Evolutionary conservation across 495 filamentous ascomycete species (phyloP), one percentile per base, ranked within the genome.

Genomic region (Cenococcum geophilum): DNA sequence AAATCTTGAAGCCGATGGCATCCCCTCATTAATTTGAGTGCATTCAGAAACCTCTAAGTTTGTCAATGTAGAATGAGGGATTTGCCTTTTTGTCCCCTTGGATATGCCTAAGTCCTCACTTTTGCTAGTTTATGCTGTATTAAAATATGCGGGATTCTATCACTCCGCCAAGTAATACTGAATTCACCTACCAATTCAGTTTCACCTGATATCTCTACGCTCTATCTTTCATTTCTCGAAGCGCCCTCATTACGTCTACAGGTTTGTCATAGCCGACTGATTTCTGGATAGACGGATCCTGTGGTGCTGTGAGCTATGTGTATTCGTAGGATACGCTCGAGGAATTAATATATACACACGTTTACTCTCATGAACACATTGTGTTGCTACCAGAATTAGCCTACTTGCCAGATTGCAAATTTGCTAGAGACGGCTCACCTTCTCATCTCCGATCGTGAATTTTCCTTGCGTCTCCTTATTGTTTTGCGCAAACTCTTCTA

Each of bases 391-490:
- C 21, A 45, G 1, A 10, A 11, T 51, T 51, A 61, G 40, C 56
- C 16, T 58, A 25, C 36, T 55, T 57, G 53, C 34, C 36, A 49
- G 21, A 20, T 23, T 10, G 23, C 4, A 23, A 16, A 36, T 42
- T 20, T 50, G 23, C n/a, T 12, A 37, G 40, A n/a, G 9, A 55
- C 1, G 10, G 51, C 74, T 65, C 75, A 91, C 89, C 87, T 98
- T 98, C 75, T 98, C 93, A 72, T 98, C 91, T 0, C 89, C 91
- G 73, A 98, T 97, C 0, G 93, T 98, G 66, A 95, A 97, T 71
- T 90, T 91, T 22, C 93, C 93, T 75, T 96, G 90, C 57, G 93
- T 97, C 75, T 96, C 81, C 76, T 84, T 74, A 71, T 96, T 91
- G 55, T 80, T 76, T 20, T 89, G 82, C 5, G 90, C 89, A 73